Base-by-base conservation (phyloP, 192 early-diverging fungal species). In the Obelidium mucronatum region DNA sequence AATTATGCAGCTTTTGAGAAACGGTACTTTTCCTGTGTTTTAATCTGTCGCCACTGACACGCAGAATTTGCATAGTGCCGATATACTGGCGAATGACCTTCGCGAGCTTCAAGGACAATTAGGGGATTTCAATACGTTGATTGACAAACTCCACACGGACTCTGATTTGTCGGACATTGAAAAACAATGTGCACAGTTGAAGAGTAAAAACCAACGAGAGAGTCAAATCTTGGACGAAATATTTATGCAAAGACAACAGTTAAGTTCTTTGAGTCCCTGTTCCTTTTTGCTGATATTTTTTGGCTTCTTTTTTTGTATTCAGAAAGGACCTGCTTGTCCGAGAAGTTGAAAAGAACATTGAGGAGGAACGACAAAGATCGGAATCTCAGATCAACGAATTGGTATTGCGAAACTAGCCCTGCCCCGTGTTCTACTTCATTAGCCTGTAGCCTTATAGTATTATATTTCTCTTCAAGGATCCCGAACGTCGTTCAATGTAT, bases 141-240 rank as follows among this genome's bases (percentile, higher is more conserved):
- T 89, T 5, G 86, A 89, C 75, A 86, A 88, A 69, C 80, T 89
- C 19, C 84, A 90, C 66, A 84, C 86, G 11, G 89, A 87, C 54
- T 71, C 85, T 13, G 89, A 90, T 71, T 70, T 89, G 51, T 81
- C 86, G 39, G 89, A 90, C 65, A 79, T 89, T 56, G 83, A 89
- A 76, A 76, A 82, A 72, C 79, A 84, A 2, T 81, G 65, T 52
- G 73, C 78, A n/a, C 80, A 85, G 61, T 33, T 89, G 3, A 81
- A 82, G 67, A 70, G 75, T 0, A 84, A 89, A 58, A 90, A 89
- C 67, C 76, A 82, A 52, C 53, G 82, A 22, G 82, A 85, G 35
- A 64, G 59, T 26, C 54, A 72, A 31, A 76, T 68, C n/a, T 44
- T 88, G 26, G 86, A 90, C 58, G 86, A 82, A 26, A 74, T 87